Base-by-base conservation (phyloP, 495 filamentous ascomycete species). In the Darksidea phi region DNA sequence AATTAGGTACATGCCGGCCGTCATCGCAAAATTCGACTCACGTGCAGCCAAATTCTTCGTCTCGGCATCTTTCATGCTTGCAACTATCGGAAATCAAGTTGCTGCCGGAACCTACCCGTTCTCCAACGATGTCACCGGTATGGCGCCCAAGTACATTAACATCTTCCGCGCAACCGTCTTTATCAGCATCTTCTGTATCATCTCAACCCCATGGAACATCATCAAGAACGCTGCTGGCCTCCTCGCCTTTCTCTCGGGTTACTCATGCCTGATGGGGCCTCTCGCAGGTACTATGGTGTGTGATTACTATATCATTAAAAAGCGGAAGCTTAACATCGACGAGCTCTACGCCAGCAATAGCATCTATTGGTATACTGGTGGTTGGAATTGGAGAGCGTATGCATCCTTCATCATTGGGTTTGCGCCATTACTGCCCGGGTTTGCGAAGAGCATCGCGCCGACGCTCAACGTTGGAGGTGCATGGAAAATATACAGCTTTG, bases 121-220 rank as follows among this genome's bases (percentile, higher is more conserved):
- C 63, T 71, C 69, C 7, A 77, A 78, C 49, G 76, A 77, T 62
- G 38, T 75, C 42, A 68, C 71, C n/a, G 69, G 70, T 21, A 68
- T 75, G 52, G 72, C 67, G 21, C 76, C 76, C 5, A 67, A 69
- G 48, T 78, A 74, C 63, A 74, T 77, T 70, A 75, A 76, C 55
- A 75, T 74, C 56, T 67, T 71, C 49, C 67, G 73, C 13, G 76
- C 72, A 8, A 72, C 68, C 1, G 24, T 71, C 41, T 71, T 76
- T 55, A 72, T 72, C 54, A 69, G 69, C 26, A 34, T 77, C 18
- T 74, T 76, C 67, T 75, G 76, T 56, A 73, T 80, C 15, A 57
- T 75, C 47, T 75, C 72, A 7, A 79, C 74, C 37, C 78, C 78
- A 6, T 81, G 79, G 79, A 78, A 78, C 47, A 81, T 81, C 54